Conservation (phyloP, 1,139 yeast genomes). For the Groenewaldozyma auringiensis region DNA sequence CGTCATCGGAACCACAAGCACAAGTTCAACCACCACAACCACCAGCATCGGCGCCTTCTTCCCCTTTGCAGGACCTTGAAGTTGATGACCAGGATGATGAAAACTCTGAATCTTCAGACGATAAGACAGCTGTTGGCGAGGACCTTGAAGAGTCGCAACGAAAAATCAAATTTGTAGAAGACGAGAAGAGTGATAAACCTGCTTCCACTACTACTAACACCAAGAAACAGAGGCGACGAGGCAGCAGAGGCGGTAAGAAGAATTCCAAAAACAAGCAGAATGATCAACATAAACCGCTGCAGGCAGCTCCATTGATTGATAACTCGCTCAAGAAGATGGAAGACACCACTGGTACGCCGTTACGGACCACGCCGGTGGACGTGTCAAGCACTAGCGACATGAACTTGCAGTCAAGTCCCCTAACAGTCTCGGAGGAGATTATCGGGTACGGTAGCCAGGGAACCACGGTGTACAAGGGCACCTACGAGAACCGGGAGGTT, state of each 20-base stretch:
- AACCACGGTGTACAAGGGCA: slow-evolving; percentile 85
- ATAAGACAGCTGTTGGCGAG: not conserved
- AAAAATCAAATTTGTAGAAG: slow-evolving; percentile 17
- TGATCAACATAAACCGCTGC: slow-evolving; percentile 6
- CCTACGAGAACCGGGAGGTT: slow-evolving; percentile 86
- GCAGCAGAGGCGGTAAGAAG: slow-evolving; percentile 72
- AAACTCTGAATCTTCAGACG: not conserved
- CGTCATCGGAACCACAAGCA: not conserved
- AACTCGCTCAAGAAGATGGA: slow-evolving; percentile 22
- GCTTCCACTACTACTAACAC: slow-evolving; percentile 8
- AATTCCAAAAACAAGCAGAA: slow-evolving; percentile 1
- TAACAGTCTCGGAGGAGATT: slow-evolving; percentile 61
- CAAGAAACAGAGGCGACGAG: slow-evolving; percentile 62
- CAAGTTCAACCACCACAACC: too few species aligned
- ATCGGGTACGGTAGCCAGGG: slow-evolving; percentile 97
- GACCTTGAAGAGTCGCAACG: not conserved
- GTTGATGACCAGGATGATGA: not conserved
- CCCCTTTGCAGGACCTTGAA: not conserved
- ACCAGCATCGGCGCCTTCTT: not conserved
- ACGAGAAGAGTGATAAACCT: slow-evolving; percentile 7
- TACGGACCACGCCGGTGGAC: slow-evolving; percentile 5
- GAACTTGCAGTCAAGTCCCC: slow-evolving; percentile 35
- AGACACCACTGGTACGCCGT: slow-evolving; percentile 3
- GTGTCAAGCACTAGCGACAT: slow-evolving; percentile 4
- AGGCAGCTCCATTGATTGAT: slow-evolving; percentile 9